These are phyloP conservation scores for Scheffersomyces stipitis DNA, from an alignment of 805 yeast species.

Conservation along the genomic window DNA sequence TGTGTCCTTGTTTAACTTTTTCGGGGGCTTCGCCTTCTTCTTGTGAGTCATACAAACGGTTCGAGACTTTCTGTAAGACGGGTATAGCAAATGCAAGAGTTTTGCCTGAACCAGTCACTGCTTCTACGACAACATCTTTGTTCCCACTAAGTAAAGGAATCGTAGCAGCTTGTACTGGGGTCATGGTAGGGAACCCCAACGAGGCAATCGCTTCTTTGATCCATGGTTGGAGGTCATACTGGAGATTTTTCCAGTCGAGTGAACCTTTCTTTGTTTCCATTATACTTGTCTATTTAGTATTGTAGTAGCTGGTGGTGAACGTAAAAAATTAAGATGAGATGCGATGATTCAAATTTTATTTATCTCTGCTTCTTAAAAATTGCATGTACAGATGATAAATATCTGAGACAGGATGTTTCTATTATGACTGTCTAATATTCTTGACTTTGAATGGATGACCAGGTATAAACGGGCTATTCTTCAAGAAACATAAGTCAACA, in stretches of 20 bases:
- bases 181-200: slow-evolving; percentile 77
- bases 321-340: slow-evolving; percentile 4
- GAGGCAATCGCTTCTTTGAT: slow-evolving; percentile 66
- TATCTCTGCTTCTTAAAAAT: too few relatives aligned
- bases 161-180: slow-evolving; percentile 96
- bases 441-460: too few relatives aligned
- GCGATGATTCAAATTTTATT: too few relatives aligned
- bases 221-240: slow-evolving; percentile 65
- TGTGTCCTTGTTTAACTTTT: slow-evolving; percentile 57
- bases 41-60: slow-evolving; percentile 21
- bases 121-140: slow-evolving; percentile 95
- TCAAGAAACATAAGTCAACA: too few relatives aligned
- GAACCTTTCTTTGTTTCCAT: slow-evolving; percentile 38
- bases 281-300: too few relatives aligned
- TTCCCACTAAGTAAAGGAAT: slow-evolving; percentile 81
- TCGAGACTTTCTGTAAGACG: slow-evolving; percentile 61
- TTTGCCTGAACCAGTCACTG: slow-evolving; percentile 98
- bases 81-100: slow-evolving; percentile 91
- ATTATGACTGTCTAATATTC: too few relatives aligned
- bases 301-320: slow-evolving; percentile 1
- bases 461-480: too few relatives aligned
- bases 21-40: slow-evolving; percentile 22
- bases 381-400: too few relatives aligned
- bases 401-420: too few relatives aligned
- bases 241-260: slow-evolving; percentile 60